Base-by-base conservation (phyloP, 306 rosid species). In the Potentilla sterilis region DNA sequence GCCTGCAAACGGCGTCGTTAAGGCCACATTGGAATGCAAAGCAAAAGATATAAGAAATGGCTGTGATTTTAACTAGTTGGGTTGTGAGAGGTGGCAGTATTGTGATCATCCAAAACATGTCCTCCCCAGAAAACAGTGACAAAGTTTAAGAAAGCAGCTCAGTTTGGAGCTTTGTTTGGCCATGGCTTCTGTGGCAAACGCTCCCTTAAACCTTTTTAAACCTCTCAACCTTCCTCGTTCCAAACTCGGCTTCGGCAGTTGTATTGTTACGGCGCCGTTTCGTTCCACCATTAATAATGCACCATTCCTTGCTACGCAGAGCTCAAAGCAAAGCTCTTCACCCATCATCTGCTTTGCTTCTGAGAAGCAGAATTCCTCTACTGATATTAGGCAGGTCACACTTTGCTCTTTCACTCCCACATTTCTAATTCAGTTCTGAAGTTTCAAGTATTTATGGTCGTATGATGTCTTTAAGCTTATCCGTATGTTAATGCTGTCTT, bases 341-440 rank as follows among this genome's bases (percentile, higher is more conserved):
- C 44, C 70, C 78, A 6, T 88, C 77, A 70, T 72, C 21, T 86
- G 92, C 80, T 90, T 86, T 48, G 92, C 98, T 75, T 57, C 96
- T 49, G 89, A 92, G 51, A 90, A 95, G 73, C 91, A 96, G n/a
- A 81, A 88, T 34, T n/a, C 91, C 54, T 79, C 97, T 24, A 48
- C 88, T 38, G 87, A 90, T 76, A 79, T 84, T 68, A 95, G 98
- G 97, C 92, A 95, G 98, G 97, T 92, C 79, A 12, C 79, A 12
- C 79, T n/a, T 64, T 48, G 13, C 61, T 70, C 24, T 68, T 18
- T 70, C 6, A 5, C 58, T 69, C 62, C 59, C 44, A 42, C 28
- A 51, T 72, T 69, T 55, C 24, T 8, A 55, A 21, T 24, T 28
- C 22, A 13, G 32, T 38, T 37, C 70, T 70, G 15, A 19, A 64